Conservation (phyloP, 2,329 filamentous ascomycete genomes). For the Tolypocladium amazonense region DNA sequence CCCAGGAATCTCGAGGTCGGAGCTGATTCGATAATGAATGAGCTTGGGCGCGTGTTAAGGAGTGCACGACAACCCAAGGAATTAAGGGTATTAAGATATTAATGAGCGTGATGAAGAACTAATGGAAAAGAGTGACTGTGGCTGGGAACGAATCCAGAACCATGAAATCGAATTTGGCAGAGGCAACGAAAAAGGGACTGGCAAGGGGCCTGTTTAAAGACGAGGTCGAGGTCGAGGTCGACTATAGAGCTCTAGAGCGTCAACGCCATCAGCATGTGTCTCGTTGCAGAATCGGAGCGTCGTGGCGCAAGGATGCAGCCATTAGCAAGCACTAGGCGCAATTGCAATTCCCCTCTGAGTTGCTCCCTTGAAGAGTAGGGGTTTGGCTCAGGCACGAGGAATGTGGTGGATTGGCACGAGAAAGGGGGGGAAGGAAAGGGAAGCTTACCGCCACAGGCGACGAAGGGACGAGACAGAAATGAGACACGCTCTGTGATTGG, state of each 20-base stretch:
- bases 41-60: constrained; percentile 16
- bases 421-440: constrained; percentile 5
- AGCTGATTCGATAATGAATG: constrained; percentile 29
- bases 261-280: constrained; percentile 19
- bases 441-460: constrained; percentile 43
- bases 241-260: constrained; percentile 30
- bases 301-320: constrained; percentile 11
- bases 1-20: constrained; percentile 39
- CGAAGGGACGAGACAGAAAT: constrained; percentile 30
- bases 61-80: constrained; percentile 27
- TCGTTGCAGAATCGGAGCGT: constrained; percentile 12
- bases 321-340: constrained; percentile 2
- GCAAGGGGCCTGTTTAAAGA: constrained; percentile 36
- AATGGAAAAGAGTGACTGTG: constrained; percentile 47
- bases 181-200: constrained; percentile 28
- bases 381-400: constrained; percentile 14
- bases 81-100: constrained; percentile 45
- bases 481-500: constrained; percentile 36
- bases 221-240: constrained; percentile 26
- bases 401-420: constrained; percentile 12
- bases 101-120: constrained; percentile 44
- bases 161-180: constrained; percentile 24
- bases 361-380: constrained; percentile 18
- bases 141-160: constrained; percentile 35
- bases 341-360: constrained; percentile 6